Percentiles rank a stretch among this genome's conserved stretches.
Evolutionary conservation across 2,329 filamentous ascomycete species (phyloP).

Genomic region (Aspergillus udagawae): DNA sequence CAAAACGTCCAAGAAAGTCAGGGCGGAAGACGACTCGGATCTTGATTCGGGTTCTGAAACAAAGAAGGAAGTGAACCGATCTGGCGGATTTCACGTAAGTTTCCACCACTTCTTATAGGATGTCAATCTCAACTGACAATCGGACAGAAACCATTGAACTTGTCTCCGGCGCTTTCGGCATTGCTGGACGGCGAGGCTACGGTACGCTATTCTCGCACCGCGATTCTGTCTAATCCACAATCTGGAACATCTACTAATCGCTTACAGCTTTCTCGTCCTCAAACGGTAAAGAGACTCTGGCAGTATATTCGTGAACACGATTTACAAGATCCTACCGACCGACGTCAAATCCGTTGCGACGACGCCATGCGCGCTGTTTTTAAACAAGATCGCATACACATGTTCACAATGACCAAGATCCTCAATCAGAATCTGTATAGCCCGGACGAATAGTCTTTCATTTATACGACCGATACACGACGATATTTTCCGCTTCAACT

Average conservation of each 20-base stretch:
- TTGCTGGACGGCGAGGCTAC: conserved; percentile 42
- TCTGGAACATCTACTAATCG: conserved; percentile 15
- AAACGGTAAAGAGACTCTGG: conserved; percentile 96
- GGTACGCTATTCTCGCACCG: conserved; percentile 27
- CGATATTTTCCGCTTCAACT: conserved; percentile 2
- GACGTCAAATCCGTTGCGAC: conserved; percentile 89
- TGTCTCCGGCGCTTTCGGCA: conserved; percentile 43
- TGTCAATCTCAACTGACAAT: neutral
- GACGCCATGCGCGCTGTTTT: conserved; percentile 89
- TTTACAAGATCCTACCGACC: conserved; percentile 86
- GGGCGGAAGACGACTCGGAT: conserved; percentile 76
- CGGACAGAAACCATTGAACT: conserved; percentile 43
- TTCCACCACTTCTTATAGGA: neutral
- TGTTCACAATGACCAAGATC: conserved; percentile 99
- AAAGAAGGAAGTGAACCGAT: conserved; percentile 65
- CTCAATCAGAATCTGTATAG: conserved; percentile 86
- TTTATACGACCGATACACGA: conserved; percentile 14
- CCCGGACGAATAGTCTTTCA: conserved; percentile 59
- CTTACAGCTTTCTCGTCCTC: conserved; percentile 76
- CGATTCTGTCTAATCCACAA: neutral
- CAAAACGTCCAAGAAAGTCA: conserved; percentile 64
- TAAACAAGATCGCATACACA: conserved; percentile 85
- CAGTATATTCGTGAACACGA: conserved; percentile 84
- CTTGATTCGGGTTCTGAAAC: conserved; percentile 58
- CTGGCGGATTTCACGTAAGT: conserved; percentile 82